Evolutionary conservation across 306 rosid genomes (phyloP).

Genomic region (Inga laurina): DNA sequence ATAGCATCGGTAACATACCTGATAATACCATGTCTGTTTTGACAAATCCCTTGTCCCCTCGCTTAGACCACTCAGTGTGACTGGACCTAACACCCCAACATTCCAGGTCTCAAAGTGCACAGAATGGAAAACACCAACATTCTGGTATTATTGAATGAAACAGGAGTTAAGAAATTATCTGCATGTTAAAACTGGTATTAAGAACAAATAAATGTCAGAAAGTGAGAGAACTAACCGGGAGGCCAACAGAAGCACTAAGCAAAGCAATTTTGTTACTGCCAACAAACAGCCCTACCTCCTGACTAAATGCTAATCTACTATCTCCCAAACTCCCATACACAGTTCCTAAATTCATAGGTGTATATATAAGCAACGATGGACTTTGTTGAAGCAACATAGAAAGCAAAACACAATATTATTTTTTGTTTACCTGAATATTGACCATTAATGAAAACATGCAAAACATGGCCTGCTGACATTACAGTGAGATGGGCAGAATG

Average conservation of each 20-base stretch:
- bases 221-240: slow-evolving; percentile 68
- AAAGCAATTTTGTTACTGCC: slow-evolving; percentile 91
- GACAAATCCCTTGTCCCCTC: slow-evolving; percentile 73
- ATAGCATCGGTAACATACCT: slow-evolving; percentile 50
- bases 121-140: slow-evolving; percentile 49
- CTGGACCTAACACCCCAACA: slow-evolving; percentile 78
- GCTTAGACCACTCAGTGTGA: slow-evolving; percentile 62
- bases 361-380: slow-evolving; percentile 23
- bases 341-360: slow-evolving; percentile 58
- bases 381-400: neutral
- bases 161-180: neutral
- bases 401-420: slow-evolving; percentile 17
- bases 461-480: slow-evolving; percentile 73
- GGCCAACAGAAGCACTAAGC: slow-evolving; percentile 82
- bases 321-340: slow-evolving; percentile 53
- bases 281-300: slow-evolving; percentile 53
- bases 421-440: slow-evolving; percentile 55
- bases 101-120: slow-evolving; percentile 71
- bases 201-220: neutral
- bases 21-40: slow-evolving; percentile 82
- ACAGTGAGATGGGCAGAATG: slow-evolving; percentile 58
- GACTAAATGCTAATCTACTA: slow-evolving; percentile 64
- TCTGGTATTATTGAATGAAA: slow-evolving; percentile 50
- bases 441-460: slow-evolving; percentile 80
- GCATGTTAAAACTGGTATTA: slow-evolving; percentile 8